Conservation (phyloP, 352 stramenopile genomes). For the Globisporangium canariense region DNA sequence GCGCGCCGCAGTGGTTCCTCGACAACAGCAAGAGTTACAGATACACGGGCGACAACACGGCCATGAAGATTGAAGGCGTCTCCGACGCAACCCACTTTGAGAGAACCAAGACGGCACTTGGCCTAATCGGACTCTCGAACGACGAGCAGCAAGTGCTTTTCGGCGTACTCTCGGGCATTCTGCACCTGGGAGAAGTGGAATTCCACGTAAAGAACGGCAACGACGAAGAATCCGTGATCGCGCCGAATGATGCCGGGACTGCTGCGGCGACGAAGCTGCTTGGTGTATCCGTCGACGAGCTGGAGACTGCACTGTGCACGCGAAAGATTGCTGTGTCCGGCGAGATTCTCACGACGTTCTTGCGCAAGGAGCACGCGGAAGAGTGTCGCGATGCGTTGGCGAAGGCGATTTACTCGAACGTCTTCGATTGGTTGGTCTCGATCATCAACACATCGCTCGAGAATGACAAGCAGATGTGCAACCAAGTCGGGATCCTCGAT, state of each 20-base stretch:
- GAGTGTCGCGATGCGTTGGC: slow-evolving; percentile 93
- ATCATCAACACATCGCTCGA: slow-evolving; percentile 77
- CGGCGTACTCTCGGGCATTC: slow-evolving; percentile 84
- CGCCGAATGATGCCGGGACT: slow-evolving; percentile 28
- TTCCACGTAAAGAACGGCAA: slow-evolving; percentile 75
- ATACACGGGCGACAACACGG: slow-evolving; percentile 61
- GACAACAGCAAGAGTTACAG: slow-evolving; percentile 46
- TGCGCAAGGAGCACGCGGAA: slow-evolving; percentile 84
- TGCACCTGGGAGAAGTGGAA: slow-evolving; percentile 96
- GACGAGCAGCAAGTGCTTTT: slow-evolving; percentile 63
- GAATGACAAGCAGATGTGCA: slow-evolving; percentile 46
- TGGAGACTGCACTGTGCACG: slow-evolving; percentile 72
- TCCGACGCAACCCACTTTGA: slow-evolving; percentile 73
- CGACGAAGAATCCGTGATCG: slow-evolving; percentile 69
- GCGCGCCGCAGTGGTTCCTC: slow-evolving; percentile 28
- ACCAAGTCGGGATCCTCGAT: slow-evolving; percentile 89
- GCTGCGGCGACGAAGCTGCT: slow-evolving; percentile 48
- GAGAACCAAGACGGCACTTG: slow-evolving; percentile 57
- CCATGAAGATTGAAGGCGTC: slow-evolving; percentile 66
- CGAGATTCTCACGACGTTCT: slow-evolving; percentile 62
- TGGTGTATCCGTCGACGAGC: slow-evolving; percentile 39
- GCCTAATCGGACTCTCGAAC: slow-evolving; percentile 55
- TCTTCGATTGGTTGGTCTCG: slow-evolving; percentile 97
- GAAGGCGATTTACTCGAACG: slow-evolving; percentile 94
- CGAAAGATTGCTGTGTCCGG: slow-evolving; percentile 62